These are phyloP conservation scores for Neurospora tetraspora DNA, from an alignment of 495 filamentous ascomycete species.

Conservation along the genomic window DNA sequence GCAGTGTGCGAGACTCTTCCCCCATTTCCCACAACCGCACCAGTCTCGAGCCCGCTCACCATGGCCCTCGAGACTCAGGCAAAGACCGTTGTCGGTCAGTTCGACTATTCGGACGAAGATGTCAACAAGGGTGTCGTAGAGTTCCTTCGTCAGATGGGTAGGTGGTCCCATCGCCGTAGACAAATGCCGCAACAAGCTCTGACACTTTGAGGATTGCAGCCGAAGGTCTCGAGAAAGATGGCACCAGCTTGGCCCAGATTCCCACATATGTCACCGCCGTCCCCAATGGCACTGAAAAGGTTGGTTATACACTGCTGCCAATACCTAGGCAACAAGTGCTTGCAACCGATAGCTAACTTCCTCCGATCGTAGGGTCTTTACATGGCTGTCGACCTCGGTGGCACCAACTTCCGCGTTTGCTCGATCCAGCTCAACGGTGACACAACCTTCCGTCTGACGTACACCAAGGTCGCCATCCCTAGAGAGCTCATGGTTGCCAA, in stretches of 20 bases:
- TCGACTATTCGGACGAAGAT: constrained; percentile 73
- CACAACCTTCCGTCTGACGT: constrained; percentile 81
- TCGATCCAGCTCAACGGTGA: constrained; percentile 87
- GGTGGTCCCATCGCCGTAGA: constrained; percentile 15
- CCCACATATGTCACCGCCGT: constrained; percentile 93
- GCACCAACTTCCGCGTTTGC: constrained; percentile 97
- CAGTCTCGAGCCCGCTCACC: constrained; percentile 34
- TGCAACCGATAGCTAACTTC: neutral
- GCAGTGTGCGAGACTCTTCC: constrained; percentile 35
- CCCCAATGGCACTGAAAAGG: constrained; percentile 95
- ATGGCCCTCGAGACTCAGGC: constrained; percentile 64
- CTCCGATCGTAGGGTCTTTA: constrained; percentile 65
- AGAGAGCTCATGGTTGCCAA: constrained; percentile 82
- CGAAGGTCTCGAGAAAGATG: constrained; percentile 72
- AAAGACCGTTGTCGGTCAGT: constrained; percentile 68
- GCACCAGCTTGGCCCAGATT: constrained; percentile 82
- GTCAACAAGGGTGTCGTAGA: constrained; percentile 71
- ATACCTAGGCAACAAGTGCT: neutral
- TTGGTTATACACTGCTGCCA: constrained; percentile 17
- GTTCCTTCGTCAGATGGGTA: constrained; percentile 77
- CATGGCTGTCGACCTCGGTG: constrained; percentile 91
- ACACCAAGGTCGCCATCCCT: constrained; percentile 86
- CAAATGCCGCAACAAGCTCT: neutral
- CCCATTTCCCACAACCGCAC: constrained; percentile 37
- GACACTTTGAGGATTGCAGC: constrained; percentile 28